Evolutionary conservation across 306 rosid genomes (phyloP).

Genomic region (Neltuma alba): DNA sequence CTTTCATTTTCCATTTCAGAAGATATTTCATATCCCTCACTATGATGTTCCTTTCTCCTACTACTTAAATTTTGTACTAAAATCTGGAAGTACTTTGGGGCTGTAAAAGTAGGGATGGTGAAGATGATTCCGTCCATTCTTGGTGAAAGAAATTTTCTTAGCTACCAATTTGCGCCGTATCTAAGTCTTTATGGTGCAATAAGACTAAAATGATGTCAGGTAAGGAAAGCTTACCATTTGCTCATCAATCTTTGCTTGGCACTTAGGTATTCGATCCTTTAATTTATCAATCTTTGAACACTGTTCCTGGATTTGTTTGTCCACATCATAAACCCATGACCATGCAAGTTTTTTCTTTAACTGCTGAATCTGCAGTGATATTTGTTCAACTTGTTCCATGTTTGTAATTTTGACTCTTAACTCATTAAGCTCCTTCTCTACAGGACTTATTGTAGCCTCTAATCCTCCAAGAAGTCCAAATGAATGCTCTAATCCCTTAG

Average conservation of each 20-base stretch:
- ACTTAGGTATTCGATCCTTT: conserved; percentile 71
- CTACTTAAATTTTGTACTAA: background rate
- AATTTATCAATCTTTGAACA: conserved; percentile 57
- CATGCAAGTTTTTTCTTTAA: conserved; percentile 92
- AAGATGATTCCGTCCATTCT: background rate
- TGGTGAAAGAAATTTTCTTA: conserved; percentile 8
- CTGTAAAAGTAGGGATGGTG: background rate
- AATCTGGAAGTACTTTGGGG: background rate
- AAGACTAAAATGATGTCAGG: conserved; percentile 11
- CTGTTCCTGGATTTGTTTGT: conserved; percentile 61
- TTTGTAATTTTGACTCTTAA: conserved; percentile 70
- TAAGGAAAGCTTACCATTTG: conserved; percentile 51
- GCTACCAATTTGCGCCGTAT: conserved; percentile 10
- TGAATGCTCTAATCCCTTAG: conserved; percentile 52
- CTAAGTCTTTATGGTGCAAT: background rate
- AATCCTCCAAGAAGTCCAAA: conserved; percentile 59
- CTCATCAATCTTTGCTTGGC: conserved; percentile 76
- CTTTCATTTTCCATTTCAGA: background rate
- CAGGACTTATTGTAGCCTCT: conserved; percentile 76
- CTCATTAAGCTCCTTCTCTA: conserved; percentile 79
- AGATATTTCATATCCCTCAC: background rate
- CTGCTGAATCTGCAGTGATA: conserved; percentile 63
- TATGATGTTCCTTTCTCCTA: background rate
- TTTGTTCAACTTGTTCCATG: conserved; percentile 87
- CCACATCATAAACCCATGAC: conserved; percentile 90